A percentile compares a stretch with the other conserved stretches of the same genome.
Conservation (phyloP, 495 filamentous ascomycete genomes). For the Penicillium goetzii region DNA sequence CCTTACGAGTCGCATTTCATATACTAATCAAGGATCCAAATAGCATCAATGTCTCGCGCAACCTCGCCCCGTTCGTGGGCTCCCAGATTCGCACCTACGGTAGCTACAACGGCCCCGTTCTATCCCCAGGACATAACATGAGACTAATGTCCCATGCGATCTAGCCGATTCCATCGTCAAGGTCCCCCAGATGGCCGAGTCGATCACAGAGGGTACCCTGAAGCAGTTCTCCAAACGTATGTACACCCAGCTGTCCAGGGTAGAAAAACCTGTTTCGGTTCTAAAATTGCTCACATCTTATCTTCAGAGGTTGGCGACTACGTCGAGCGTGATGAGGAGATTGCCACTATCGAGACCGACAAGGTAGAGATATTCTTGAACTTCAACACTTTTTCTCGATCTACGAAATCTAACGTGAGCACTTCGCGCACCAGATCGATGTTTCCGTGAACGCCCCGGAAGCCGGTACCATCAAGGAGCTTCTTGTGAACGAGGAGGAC, state of each 20-base stretch:
- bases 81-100: slow-evolving; percentile 48
- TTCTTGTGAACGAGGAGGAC: slow-evolving; percentile 92
- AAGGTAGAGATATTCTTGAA: slow-evolving; percentile 64
- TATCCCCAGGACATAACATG: not conserved
- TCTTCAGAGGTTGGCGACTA: slow-evolving; percentile 81
- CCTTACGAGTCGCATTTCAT: not conserved
- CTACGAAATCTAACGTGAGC: slow-evolving; percentile 11
- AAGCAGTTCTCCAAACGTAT: slow-evolving; percentile 91
- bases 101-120: slow-evolving; percentile 15
- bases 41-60: slow-evolving; percentile 37
- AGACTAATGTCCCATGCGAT: slow-evolving; percentile 18
- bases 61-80: slow-evolving; percentile 34
- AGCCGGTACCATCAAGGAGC: slow-evolving; percentile 87
- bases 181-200: slow-evolving; percentile 98
- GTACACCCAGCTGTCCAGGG: not conserved
- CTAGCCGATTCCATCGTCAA: slow-evolving; percentile 82
- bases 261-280: not conserved
- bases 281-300: slow-evolving; percentile 27
- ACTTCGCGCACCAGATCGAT: slow-evolving; percentile 69
- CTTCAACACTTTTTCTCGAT: not conserved
- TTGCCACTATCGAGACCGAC: slow-evolving; percentile 99
- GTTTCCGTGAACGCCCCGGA: slow-evolving; percentile 94
- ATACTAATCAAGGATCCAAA: slow-evolving; percentile 9
- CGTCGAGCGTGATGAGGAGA: slow-evolving; percentile 95
- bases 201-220: slow-evolving; percentile 95